phyloP scores from a whole-genome alignment of 768 basidiomycete species.

The Artomyces pyxidatus region DNA sequence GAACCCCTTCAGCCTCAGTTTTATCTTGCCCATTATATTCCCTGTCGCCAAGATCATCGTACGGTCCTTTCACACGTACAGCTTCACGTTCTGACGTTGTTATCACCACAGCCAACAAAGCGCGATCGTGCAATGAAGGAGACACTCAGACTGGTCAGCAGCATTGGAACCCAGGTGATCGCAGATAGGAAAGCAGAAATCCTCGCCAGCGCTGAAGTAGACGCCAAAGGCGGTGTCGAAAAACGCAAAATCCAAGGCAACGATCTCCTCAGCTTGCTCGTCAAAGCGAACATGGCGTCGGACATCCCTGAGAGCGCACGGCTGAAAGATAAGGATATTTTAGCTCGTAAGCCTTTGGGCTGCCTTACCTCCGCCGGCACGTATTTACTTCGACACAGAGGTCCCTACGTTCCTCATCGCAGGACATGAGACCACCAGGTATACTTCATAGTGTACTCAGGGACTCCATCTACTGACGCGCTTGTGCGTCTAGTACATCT shows the following conservation, averaged over 20 bases:
- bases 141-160: conserved; percentile 11
- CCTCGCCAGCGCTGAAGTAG: conserved; percentile 18
- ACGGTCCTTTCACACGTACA: no score
- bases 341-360: conserved; percentile 34
- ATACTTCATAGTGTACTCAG: background rate
- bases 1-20: conserved; percentile 5
- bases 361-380: background rate
- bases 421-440: conserved; percentile 54
- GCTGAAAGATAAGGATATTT: conserved; percentile 55
- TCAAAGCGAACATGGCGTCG: conserved; percentile 57
- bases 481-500: conserved; percentile 24
- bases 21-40: background rate
- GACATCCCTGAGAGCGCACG: conserved; percentile 47
- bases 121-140: background rate
- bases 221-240: conserved; percentile 22
- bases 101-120: conserved; percentile 3
- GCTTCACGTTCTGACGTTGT: no score
- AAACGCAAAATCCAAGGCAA: conserved; percentile 29
- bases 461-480: background rate
- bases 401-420: conserved; percentile 54
- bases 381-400: conserved; percentile 29
- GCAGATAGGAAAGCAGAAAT: conserved; percentile 28
- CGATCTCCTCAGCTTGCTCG: conserved; percentile 52
- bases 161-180: conserved; percentile 23
- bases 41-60: conserved; percentile 7